phyloP scores from a whole-genome alignment of 2,329 filamentous ascomycete genomes.

The Arthroderma sp. region DNA sequence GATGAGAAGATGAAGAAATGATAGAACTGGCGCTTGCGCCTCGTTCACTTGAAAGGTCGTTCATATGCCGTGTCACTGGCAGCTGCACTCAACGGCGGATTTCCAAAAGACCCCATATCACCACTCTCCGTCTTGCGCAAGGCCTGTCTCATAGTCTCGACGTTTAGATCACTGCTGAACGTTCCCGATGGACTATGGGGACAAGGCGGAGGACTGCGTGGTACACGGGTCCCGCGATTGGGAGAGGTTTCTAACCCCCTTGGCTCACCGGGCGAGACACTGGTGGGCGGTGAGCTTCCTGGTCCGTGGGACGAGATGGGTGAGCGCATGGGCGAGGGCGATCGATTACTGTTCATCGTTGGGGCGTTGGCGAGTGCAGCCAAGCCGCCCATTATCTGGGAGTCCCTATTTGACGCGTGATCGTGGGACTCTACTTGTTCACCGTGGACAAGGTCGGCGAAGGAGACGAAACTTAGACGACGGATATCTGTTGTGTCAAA shows the following conservation, averaged over 20 bases:
- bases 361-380: slow-evolving; percentile 32
- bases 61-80: slow-evolving; percentile 23
- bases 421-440: slow-evolving; percentile 40
- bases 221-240: slow-evolving; percentile 39
- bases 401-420: slow-evolving; percentile 49
- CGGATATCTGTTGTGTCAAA: slow-evolving; percentile 68
- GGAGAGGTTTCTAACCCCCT: slow-evolving; percentile 64
- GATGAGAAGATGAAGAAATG: background rate
- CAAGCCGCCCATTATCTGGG: slow-evolving; percentile 55
- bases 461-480: slow-evolving; percentile 86
- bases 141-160: slow-evolving; percentile 90
- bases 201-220: slow-evolving; percentile 51
- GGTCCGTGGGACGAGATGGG: slow-evolving; percentile 38
- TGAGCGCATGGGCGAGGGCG: slow-evolving; percentile 11
- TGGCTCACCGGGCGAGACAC: slow-evolving; percentile 55
- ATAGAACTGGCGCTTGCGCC: background rate
- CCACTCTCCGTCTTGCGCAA: slow-evolving; percentile 73
- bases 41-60: slow-evolving; percentile 19
- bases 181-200: slow-evolving; percentile 41
- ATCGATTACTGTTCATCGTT: slow-evolving; percentile 38
- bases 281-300: slow-evolving; percentile 12
- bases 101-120: slow-evolving; percentile 48
- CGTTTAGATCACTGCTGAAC: slow-evolving; percentile 58
- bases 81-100: slow-evolving; percentile 23
- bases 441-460: slow-evolving; percentile 83